A percentile compares a stretch with the other conserved stretches of the same genome.
These are phyloP conservation scores for Verticillium albo-atrum DNA, from an alignment of 2,329 filamentous ascomycete genomes.

Conservation along the genomic window DNA sequence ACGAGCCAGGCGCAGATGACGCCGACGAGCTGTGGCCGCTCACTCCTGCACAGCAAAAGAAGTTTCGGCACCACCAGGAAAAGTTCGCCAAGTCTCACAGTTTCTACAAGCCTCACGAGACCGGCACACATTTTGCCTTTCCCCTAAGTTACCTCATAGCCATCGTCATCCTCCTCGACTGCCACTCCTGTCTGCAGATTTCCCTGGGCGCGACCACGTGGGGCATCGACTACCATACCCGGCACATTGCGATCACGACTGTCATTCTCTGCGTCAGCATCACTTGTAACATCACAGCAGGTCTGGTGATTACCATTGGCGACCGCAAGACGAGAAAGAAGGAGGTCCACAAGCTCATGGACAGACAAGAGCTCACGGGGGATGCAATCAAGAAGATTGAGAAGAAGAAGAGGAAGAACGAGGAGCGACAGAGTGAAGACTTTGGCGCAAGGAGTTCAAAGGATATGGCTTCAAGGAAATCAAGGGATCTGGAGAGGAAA, in stretches of 20 bases:
- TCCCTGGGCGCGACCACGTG: slow-evolving; percentile 74
- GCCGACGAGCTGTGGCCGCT: slow-evolving; percentile 57
- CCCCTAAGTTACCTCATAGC: slow-evolving; percentile 69
- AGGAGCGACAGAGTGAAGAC: background rate
- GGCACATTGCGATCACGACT: slow-evolving; percentile 70
- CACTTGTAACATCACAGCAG: slow-evolving; percentile 70
- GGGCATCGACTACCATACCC: slow-evolving; percentile 66
- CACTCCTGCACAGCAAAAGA: slow-evolving; percentile 59
- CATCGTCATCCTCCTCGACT: slow-evolving; percentile 74
- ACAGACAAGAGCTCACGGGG: slow-evolving; percentile 69
- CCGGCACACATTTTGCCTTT: slow-evolving; percentile 75
- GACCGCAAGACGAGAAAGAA: slow-evolving; percentile 78
- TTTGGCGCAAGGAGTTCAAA: too few species aligned
- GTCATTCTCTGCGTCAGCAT: slow-evolving; percentile 78
- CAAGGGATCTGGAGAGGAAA: too few species aligned
- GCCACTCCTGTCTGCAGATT: slow-evolving; percentile 76
- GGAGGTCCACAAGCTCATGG: slow-evolving; percentile 74
- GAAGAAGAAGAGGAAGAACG: background rate
- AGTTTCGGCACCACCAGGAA: slow-evolving; percentile 69
- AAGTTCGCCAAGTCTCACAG: slow-evolving; percentile 81
- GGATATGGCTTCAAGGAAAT: too few species aligned
- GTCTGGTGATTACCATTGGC: slow-evolving; percentile 71
- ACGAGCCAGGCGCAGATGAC: slow-evolving; percentile 26
- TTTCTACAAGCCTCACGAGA: slow-evolving; percentile 88
- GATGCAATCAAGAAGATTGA: slow-evolving; percentile 34